These are phyloP conservation scores for Xylariales sp. DNA, from an alignment of 2,329 filamentous ascomycete species.

Conservation along the genomic window DNA sequence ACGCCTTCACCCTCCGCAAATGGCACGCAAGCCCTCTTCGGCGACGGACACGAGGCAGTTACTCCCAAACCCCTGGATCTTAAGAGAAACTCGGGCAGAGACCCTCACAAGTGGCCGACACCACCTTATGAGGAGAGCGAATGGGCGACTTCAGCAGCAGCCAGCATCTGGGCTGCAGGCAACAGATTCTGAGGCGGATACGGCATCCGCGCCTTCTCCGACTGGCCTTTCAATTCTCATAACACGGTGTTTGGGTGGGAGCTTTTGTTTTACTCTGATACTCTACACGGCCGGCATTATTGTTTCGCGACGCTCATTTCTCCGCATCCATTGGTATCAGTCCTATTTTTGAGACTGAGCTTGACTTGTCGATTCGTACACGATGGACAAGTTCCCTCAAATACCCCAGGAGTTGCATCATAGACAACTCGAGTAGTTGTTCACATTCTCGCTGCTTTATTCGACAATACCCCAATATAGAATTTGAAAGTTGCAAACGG, in stretches of 20 bases:
- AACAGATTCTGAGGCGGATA: conserved; percentile 49
- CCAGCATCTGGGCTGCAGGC: conserved; percentile 73
- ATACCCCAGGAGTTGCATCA: conserved; percentile 23
- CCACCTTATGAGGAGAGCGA: conserved; percentile 92
- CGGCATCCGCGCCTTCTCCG: conserved; percentile 7
- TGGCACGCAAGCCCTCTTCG: conserved; percentile 71
- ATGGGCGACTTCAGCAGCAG: conserved; percentile 79
- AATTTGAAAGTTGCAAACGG: conserved; percentile 25
- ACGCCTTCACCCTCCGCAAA: conserved; percentile 76
- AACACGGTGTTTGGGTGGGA: conserved; percentile 28
- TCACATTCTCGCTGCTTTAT: conserved; percentile 20
- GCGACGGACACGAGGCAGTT: conserved; percentile 56
- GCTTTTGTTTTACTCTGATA: conserved; percentile 18
- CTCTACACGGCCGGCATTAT: conserved; percentile 20
- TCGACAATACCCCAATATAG: conserved; percentile 31
- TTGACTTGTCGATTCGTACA: neutral
- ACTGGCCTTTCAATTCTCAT: conserved; percentile 23
- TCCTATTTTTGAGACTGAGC: neutral
- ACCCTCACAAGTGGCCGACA: conserved; percentile 76
- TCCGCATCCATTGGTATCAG: neutral
- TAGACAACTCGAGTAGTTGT: conserved; percentile 7
- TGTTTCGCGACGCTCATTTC: conserved; percentile 23
- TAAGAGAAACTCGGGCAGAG: conserved; percentile 45
- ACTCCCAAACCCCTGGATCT: conserved; percentile 70
- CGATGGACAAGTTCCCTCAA: conserved; percentile 10